Percentiles rank a stretch among this genome's conserved stretches.
Evolutionary conservation across 2,329 filamentous ascomycete species (phyloP).

Genomic region (Simplicillium sp.): DNA sequence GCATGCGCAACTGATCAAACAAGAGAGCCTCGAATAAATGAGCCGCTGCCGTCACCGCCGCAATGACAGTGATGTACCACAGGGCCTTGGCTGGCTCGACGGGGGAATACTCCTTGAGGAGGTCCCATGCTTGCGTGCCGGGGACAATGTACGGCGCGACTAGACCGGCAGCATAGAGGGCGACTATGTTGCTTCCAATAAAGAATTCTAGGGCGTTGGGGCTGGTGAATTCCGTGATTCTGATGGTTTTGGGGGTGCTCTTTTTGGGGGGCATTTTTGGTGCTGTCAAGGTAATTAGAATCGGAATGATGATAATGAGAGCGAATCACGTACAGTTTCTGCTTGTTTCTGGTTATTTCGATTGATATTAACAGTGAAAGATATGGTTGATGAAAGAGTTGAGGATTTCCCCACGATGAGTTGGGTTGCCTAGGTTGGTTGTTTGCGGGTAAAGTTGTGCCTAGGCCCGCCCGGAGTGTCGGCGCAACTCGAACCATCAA

Average conservation of each 20-base stretch:
- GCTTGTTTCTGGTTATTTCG: no score
- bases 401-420: no score
- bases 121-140: background rate
- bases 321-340: no score
- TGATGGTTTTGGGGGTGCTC: background rate
- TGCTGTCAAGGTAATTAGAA: no score
- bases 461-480: no score
- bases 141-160: background rate
- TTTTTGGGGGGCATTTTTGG: no score
- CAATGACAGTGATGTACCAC: slow-evolving; percentile 1
- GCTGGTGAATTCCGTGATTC: slow-evolving; percentile 3
- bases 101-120: slow-evolving; percentile 1
- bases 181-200: background rate
- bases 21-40: slow-evolving; percentile 3
- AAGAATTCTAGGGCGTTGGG: slow-evolving; percentile 1
- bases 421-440: no score
- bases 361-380: no score
- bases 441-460: no score
- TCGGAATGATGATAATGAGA: no score
- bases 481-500: no score
- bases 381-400: no score
- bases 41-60: background rate
- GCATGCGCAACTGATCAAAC: slow-evolving; percentile 6
- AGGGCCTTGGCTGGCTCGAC: slow-evolving; percentile 1
- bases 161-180: slow-evolving; percentile 1